Evolutionary conservation across 495 filamentous ascomycete genomes (phyloP).

Genomic region (Cercophora newfieldiana): DNA sequence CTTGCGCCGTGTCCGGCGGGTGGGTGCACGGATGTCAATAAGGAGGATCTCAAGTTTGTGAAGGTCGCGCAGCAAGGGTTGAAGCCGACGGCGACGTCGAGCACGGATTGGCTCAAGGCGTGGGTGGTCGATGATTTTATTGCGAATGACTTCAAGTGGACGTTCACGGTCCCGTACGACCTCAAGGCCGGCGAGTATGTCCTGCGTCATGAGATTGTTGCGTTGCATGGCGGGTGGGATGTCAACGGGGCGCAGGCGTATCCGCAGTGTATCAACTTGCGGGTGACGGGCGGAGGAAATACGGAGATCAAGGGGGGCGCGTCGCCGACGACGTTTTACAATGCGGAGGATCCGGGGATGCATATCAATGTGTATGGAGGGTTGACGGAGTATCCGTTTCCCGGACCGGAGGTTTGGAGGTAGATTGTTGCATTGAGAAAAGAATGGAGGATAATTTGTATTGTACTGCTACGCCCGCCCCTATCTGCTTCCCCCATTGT

Average conservation of each 20-base stretch:
- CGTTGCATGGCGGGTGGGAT: constrained; percentile 62
- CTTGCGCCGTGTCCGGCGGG: constrained; percentile 65
- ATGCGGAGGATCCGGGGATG: background rate
- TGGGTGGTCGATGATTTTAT: constrained; percentile 68
- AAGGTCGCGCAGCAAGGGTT: constrained; percentile 67
- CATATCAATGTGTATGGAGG: background rate
- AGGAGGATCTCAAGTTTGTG: constrained; percentile 63
- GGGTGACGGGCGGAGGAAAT: background rate
- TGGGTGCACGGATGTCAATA: constrained; percentile 61
- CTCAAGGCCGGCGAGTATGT: constrained; percentile 68
- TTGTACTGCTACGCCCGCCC: too few species aligned
- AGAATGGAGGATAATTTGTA: background rate
- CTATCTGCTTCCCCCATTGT: background rate
- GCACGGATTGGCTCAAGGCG: constrained; percentile 20
- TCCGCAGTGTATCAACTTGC: background rate
- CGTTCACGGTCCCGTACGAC: constrained; percentile 61
- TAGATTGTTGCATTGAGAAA: background rate
- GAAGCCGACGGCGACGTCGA: constrained; percentile 46
- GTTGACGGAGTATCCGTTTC: background rate
- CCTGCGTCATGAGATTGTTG: constrained; percentile 72
- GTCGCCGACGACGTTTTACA: background rate
- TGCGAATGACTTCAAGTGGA: constrained; percentile 60
- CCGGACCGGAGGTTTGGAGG: background rate
- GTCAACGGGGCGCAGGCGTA: constrained; percentile 65
- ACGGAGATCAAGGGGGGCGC: background rate